Base-by-base conservation (phyloP, 176 grass and related monocot species). In the Tillandsia fasciculata region DNA sequence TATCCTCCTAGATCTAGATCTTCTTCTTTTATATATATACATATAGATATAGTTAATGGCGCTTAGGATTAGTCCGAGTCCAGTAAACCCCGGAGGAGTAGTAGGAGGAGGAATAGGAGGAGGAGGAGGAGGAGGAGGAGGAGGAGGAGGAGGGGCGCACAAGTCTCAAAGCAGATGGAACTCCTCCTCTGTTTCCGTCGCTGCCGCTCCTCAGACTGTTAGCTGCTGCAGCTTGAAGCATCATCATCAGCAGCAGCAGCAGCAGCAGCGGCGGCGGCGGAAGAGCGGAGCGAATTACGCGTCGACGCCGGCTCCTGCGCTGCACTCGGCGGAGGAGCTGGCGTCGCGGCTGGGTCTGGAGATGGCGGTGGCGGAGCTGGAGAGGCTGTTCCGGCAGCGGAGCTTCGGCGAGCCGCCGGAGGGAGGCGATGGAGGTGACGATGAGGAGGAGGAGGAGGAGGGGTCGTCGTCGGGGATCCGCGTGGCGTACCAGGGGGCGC, bases 401-500 rank as follows among this genome's bases (percentile, higher is more conserved):
- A 15, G 4, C 56, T 20, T 61, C 56, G 17, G 11, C 7, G 17
- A 9, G 9, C 56, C 17, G 17, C 56, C n/a, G 56, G 3, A 42
- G 5, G 29, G 4, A 3, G 33, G 7, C 33, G 33, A 42, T 6
- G 33, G 33, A 5, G 33, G 33, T 7, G 33, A 42, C 1, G 33
- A 42, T 0, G 33, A 42, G 4, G 33, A 42, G 2, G 29, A 33
- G 2, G 29, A 33, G 4, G 33, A 42, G 33, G 33, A 5, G 4
- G 33, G 33, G 33, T 7, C 33, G 33, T 42, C 33, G 33, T 42
- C 33, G 0, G 4, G 33, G 33, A 42, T 61, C 12, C 67, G 76
- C 54, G 68, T 79, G n/a, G 76, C 57, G 13, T 79, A 79, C 76
- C 76, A 72, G 57, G 76, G 76, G 13, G 10, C 57, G 23, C 68